Base-by-base conservation (phyloP, 2,329 filamentous ascomycete genomes). In the Aspergillus tubingensis region DNA sequence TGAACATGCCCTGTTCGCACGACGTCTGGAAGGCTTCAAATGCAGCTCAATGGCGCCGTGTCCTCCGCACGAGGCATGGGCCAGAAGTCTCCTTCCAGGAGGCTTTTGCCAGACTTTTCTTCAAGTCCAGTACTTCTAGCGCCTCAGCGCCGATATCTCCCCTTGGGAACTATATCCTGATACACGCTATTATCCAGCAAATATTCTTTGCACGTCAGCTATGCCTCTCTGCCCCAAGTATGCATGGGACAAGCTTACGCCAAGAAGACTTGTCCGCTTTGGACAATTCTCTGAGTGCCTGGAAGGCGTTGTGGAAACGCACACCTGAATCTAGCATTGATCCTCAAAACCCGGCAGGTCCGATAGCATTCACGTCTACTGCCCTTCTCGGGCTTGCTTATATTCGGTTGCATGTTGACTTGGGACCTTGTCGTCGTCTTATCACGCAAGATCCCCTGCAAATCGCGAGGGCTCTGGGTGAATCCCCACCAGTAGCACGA, bases 21-120 rank as follows among this genome's bases (percentile, higher is more conserved):
- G 80, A 82, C 23, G 80, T 84, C 59, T 87, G 84, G 81, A 83
- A 83, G 65, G 83, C 85, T 2, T 73, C 74, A 10, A 82, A 79
- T 39, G 78, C 81, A 15, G 65, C 74, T 17, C 76, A 82, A 60
- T 87, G 85, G 85, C 76, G 76, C 15, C 74, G 76, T 50, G 66
- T 75, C 23, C 70, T 72, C 57, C 76, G 76, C 47, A 65, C 68
- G 23, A 69, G 76, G 8, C 68, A 70, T 62, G 72, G 69, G 5
- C 65, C 71, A 8, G 74, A 77, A 7, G 69, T 77, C 44, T 65
- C 77, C 15, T 81, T 81, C 57, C 79, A 80, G 61, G 77, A 79
- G 47, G 78, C 78, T 3, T 79, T 81, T 62, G 72, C 78, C 32
- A 78, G 76, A 21, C 70, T 81, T 8, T 81, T 81, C 62, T 61